phyloP scores from a whole-genome alignment of 2,329 filamentous ascomycete species.

The Plectosphaerella cucumerina region DNA sequence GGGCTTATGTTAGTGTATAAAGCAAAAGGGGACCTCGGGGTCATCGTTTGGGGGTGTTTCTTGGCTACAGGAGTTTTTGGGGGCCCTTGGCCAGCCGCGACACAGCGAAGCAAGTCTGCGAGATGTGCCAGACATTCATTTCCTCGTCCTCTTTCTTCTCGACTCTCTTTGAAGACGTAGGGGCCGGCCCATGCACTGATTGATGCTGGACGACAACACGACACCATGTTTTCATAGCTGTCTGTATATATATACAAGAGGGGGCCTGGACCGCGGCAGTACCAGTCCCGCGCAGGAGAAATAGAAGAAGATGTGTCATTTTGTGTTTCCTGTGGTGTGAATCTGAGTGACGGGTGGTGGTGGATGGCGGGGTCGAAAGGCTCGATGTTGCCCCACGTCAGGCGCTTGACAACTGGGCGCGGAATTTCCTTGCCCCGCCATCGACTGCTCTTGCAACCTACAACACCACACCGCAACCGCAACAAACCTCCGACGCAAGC shows the following conservation, averaged over 20 bases:
- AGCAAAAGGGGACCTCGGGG: conserved; percentile 1
- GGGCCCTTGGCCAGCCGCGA: not conserved
- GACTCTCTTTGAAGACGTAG: too few relatives aligned
- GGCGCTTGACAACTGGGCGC: too few relatives aligned
- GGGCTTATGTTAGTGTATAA: not conserved
- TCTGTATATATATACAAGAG: not conserved
- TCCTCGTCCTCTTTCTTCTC: not conserved
- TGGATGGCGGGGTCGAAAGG: too few relatives aligned
- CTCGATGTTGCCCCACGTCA: too few relatives aligned
- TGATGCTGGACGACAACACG: not conserved
- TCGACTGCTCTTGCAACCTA: not conserved
- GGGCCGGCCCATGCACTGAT: too few relatives aligned
- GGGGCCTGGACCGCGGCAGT: not conserved
- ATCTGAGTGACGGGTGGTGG: too few relatives aligned
- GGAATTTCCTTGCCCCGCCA: too few relatives aligned
- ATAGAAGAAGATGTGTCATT: too few relatives aligned
- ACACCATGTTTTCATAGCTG: not conserved
- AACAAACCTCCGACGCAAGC: not conserved
- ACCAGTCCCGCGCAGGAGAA: too few relatives aligned
- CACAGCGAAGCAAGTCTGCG: not conserved
- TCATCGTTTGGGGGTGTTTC: not conserved
- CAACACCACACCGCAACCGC: not conserved
- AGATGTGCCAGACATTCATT: not conserved
- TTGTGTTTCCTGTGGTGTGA: too few relatives aligned
- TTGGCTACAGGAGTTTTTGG: not conserved